A percentile compares a stretch with the other conserved stretches of the same genome.
These are phyloP conservation scores for Beta vulgaris DNA, from an alignment of 148 eudicot species.

Conservation along the genomic window DNA sequence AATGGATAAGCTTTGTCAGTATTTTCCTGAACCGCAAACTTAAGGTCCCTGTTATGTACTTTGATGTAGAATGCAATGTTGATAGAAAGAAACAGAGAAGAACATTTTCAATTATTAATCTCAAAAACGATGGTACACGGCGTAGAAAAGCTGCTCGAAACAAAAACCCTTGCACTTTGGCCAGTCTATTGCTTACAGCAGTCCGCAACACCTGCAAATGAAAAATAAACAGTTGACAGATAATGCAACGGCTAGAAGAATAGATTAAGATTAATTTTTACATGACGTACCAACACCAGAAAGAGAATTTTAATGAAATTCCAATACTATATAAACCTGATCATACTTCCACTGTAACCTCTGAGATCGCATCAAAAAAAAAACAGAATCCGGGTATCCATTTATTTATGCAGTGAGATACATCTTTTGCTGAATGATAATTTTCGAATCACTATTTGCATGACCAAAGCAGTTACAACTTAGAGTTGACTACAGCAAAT, in stretches of 20 bases:
- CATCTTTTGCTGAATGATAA: background rate
- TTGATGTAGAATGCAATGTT: conserved; percentile 80
- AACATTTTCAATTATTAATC: conserved; percentile 87
- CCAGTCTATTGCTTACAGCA: conserved; percentile 91
- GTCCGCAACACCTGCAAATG: conserved; percentile 76
- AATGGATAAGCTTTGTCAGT: conserved; percentile 84
- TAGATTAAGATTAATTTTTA: background rate
- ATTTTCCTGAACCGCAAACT: conserved; percentile 87
- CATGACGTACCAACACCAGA: background rate
- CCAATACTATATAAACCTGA: background rate
- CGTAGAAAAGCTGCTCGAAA: conserved; percentile 98
- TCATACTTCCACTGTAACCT: background rate
- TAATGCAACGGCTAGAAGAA: background rate
- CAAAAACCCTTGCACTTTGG: conserved; percentile 95
- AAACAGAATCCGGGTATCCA: background rate
- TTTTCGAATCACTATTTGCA: too few species aligned
- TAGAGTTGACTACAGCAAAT: too few species aligned
- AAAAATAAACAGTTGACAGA: background rate
- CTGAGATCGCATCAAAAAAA: background rate
- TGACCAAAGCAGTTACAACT: too few species aligned
- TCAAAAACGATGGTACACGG: conserved; percentile 81
- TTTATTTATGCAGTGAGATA: background rate
- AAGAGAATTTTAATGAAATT: background rate
- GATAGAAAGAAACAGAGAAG: conserved; percentile 82
- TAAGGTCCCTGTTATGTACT: conserved; percentile 88